Evolutionary conservation across 768 basidiomycete species (phyloP).

Genomic region (Auricularia auricula-judae): DNA sequence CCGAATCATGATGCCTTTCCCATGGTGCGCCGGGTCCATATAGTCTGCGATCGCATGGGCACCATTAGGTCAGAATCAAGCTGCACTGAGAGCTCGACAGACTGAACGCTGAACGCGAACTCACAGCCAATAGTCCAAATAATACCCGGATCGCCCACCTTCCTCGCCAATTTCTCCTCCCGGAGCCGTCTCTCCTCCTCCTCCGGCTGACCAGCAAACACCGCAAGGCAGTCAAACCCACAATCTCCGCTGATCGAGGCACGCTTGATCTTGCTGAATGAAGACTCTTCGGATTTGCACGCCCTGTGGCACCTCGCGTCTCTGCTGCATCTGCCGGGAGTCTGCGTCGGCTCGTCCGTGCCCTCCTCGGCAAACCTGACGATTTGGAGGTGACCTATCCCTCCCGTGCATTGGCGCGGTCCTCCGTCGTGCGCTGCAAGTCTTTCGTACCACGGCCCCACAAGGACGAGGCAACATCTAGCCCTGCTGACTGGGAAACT

Average conservation of each 20-base stretch:
- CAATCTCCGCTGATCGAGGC: conserved; percentile 9
- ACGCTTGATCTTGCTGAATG: not conserved
- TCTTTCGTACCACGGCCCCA: not conserved
- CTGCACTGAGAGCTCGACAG: not conserved
- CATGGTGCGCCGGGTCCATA: conserved; percentile 47
- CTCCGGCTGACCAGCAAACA: conserved; percentile 17
- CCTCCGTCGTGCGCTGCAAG: not conserved
- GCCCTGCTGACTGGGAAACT: no score
- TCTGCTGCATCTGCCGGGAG: conserved; percentile 1
- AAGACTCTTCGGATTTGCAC: not conserved
- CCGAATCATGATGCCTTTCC: conserved; percentile 59
- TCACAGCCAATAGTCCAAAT: conserved; percentile 53
- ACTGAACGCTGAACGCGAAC: conserved; percentile 8
- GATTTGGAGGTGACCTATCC: not conserved
- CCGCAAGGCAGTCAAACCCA: conserved; percentile 20
- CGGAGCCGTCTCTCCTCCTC: conserved; percentile 16
- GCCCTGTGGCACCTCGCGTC: conserved; percentile 3
- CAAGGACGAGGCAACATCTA: no score
- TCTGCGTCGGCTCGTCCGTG: not conserved
- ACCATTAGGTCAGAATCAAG: not conserved
- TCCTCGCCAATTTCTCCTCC: conserved; percentile 30
- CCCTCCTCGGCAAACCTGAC: not conserved
- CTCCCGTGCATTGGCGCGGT: not conserved
- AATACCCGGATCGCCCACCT: conserved; percentile 41
- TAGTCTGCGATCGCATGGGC: conserved; percentile 32